Evolutionary conservation across 257 asterid genomes (phyloP).

Genomic region (Linaria vulgaris): DNA sequence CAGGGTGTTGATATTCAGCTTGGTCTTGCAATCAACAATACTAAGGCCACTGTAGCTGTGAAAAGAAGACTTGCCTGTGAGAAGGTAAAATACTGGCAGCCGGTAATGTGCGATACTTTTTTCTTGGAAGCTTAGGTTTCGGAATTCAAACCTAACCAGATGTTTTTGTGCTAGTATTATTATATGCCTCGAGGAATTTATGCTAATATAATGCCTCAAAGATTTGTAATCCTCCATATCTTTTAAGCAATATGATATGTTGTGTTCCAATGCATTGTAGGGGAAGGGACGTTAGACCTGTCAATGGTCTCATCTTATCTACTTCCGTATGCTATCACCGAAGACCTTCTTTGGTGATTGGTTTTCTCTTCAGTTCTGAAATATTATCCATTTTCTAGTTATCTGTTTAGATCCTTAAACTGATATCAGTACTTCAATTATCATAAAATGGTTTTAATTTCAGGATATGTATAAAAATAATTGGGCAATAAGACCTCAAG

Average conservation of each 20-base stretch:
- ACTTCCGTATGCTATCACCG: too few species aligned
- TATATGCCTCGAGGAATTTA: too few species aligned
- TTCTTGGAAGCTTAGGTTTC: constrained; percentile 4
- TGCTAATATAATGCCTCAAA: background rate
- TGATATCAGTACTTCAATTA: background rate
- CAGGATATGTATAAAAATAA: too few species aligned
- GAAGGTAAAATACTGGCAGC: constrained; percentile 99
- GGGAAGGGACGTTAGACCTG: too few species aligned
- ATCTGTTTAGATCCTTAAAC: background rate
- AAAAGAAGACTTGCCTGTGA: constrained; percentile 98
- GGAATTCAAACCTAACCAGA: background rate
- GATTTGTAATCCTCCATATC: background rate
- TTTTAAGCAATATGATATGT: too few species aligned
- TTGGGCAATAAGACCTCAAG: too few species aligned
- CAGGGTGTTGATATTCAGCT: constrained; percentile 99
- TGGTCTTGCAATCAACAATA: constrained; percentile 95
- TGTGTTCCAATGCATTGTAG: too few species aligned
- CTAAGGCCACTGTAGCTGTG: constrained; percentile 97
- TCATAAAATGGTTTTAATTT: too few species aligned
- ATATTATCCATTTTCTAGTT: too few species aligned
- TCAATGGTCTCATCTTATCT: too few species aligned
- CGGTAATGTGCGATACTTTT: constrained; percentile 55
- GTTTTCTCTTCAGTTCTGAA: too few species aligned
- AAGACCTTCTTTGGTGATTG: too few species aligned
- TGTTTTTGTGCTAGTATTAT: constrained; percentile 6